Conservation (phyloP, 768 basidiomycete species). For the Porpolomopsis calyptriformis region DNA sequence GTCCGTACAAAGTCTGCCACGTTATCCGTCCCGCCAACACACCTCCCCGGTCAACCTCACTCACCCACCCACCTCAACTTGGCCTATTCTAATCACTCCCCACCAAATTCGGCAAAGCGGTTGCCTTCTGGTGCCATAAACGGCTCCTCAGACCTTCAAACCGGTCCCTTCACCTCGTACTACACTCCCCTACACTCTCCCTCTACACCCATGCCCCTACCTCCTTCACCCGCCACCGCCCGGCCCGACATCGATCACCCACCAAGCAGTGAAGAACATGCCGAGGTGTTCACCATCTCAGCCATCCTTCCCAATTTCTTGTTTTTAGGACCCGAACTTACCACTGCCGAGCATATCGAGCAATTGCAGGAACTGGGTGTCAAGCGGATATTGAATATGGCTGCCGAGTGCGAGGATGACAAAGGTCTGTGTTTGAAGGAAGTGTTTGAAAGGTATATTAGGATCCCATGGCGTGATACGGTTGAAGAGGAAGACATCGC, state of each 20-base stretch:
- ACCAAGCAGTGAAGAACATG: conserved; percentile 51
- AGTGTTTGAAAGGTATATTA: conserved; percentile 74
- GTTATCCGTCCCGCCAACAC: conserved; percentile 39
- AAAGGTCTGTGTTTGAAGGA: conserved; percentile 56
- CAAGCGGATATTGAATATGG: conserved; percentile 83
- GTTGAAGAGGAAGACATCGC: conserved; percentile 90
- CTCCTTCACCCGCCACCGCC: conserved; percentile 54
- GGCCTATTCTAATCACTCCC: conserved; percentile 47
- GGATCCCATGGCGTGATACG: conserved; percentile 89
- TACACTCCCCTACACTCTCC: conserved; percentile 46
- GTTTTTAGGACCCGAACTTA: conserved; percentile 84
- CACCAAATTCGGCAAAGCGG: conserved; percentile 41
- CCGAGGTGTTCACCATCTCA: conserved; percentile 66
- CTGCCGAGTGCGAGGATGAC: conserved; percentile 82
- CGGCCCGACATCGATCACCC: conserved; percentile 42
- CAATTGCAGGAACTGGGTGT: conserved; percentile 70
- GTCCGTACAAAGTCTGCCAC: conserved; percentile 55
- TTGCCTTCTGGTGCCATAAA: conserved; percentile 25
- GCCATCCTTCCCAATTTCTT: conserved; percentile 87
- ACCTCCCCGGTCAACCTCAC: conserved; percentile 10
- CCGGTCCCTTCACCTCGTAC: conserved; percentile 35
- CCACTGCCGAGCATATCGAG: conserved; percentile 59
- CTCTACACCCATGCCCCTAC: conserved; percentile 35
- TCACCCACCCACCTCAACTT: conserved; percentile 24
- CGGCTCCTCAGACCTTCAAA: conserved; percentile 13